A percentile compares a stretch with the other conserved stretches of the same genome.
Evolutionary conservation across 2,329 filamentous ascomycete species (phyloP).

Genomic region (Blumeria hordei): DNA sequence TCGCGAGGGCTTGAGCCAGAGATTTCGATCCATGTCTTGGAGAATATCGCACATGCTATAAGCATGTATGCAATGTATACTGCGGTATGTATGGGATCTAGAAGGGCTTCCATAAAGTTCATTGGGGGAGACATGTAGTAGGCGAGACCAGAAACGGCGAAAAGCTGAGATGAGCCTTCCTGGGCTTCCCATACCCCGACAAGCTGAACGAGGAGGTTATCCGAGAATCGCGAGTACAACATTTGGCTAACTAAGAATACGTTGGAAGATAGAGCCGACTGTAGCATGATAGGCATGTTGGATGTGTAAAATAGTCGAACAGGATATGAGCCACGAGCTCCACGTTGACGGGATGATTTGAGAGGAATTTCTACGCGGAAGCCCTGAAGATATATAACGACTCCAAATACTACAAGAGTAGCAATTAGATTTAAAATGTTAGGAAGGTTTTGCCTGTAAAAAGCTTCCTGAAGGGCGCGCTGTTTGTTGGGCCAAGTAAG

Average conservation of each 20-base stretch:
- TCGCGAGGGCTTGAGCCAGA: conserved; percentile 93
- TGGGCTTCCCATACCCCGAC: conserved; percentile 97
- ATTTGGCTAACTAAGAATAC: conserved; percentile 98
- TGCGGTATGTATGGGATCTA: conserved; percentile 89
- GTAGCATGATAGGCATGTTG: conserved; percentile 99
- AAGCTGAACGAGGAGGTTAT: conserved; percentile 93
- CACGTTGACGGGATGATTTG: conserved; percentile 97
- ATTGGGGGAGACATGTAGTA: conserved; percentile 99
- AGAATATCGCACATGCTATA: conserved; percentile 90
- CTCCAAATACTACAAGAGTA: conserved; percentile 78
- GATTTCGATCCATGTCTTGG: conserved; percentile 99
- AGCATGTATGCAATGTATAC: conserved; percentile 97
- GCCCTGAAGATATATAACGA: conserved; percentile 96
- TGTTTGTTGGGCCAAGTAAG: conserved; percentile 99
- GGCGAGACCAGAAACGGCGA: conserved; percentile 75
- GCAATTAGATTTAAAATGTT: conserved; percentile 98
- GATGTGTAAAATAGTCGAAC: conserved; percentile 99
- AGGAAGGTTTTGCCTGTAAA: conserved; percentile 97
- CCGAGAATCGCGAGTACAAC: conserved; percentile 96
- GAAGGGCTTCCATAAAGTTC: conserved; percentile 88
- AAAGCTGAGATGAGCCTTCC: conserved; percentile 87
- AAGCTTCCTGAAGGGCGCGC: conserved; percentile 90
- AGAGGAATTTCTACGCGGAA: conserved; percentile 99
- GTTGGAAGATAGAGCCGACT: conserved; percentile 95
- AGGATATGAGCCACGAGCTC: conserved; percentile 92